phyloP scores from a whole-genome alignment of 208 protist genomes.

The Trichomonas tenax region DNA sequence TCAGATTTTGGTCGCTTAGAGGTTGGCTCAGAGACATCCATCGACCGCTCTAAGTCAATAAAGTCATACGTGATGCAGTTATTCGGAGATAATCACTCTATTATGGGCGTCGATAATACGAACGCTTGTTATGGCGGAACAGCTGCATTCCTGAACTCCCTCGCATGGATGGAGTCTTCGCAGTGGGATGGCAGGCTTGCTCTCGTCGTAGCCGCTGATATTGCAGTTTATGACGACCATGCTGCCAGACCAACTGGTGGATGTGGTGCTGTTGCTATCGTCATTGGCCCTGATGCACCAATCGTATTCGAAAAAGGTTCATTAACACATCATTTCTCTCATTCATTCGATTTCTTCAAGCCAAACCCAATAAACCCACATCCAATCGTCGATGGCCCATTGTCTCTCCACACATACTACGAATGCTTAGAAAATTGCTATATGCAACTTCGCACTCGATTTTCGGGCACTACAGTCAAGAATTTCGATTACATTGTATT shows the following conservation, averaged over 20 bases:
- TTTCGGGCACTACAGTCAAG: not conserved
- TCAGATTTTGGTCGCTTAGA: slow-evolving; percentile 58
- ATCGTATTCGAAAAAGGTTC: slow-evolving; percentile 44
- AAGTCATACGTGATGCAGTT: slow-evolving; percentile 63
- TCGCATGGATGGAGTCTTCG: slow-evolving; percentile 56
- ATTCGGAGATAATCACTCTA: slow-evolving; percentile 40
- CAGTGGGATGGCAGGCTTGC: slow-evolving; percentile 61
- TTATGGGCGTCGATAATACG: slow-evolving; percentile 54
- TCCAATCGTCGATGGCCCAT: slow-evolving; percentile 55
- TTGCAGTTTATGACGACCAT: slow-evolving; percentile 61
- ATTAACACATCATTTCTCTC: slow-evolving; percentile 23
- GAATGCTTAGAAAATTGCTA: slow-evolving; percentile 59
- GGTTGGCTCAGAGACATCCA: slow-evolving; percentile 67
- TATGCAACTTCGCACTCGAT: not conserved
- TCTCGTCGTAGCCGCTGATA: slow-evolving; percentile 63
- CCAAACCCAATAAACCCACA: slow-evolving; percentile 59
- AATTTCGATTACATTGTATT: not conserved
- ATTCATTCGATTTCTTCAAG: slow-evolving; percentile 77
- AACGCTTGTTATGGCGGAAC: slow-evolving; percentile 77
- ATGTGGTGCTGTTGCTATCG: slow-evolving; percentile 60
- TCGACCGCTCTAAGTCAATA: slow-evolving; percentile 68
- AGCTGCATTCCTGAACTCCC: slow-evolving; percentile 59
- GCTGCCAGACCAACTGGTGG: slow-evolving; percentile 57
- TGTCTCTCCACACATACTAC: slow-evolving; percentile 59
- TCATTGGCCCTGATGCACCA: slow-evolving; percentile 60